phyloP scores from a whole-genome alignment of 2,329 filamentous ascomycete genomes.

The Beauveria sp. region DNA sequence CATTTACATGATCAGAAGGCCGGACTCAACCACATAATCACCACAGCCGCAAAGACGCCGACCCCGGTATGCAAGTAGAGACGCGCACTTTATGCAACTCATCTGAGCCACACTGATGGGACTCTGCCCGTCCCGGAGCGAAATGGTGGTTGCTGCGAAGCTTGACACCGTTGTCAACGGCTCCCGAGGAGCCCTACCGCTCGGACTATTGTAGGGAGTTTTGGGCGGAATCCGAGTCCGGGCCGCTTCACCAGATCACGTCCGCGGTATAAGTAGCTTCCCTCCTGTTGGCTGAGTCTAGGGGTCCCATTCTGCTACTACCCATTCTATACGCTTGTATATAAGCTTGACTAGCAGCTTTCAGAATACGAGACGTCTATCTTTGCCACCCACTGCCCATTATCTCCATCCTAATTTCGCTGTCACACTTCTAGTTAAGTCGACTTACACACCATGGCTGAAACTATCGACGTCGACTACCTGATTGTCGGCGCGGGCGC shows the following conservation, averaged over 20 bases:
- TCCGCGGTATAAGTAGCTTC: neutral
- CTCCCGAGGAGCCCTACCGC: neutral
- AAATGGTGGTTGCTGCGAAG: too few species aligned
- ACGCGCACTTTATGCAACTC: neutral
- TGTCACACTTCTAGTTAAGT: neutral
- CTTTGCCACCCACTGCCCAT: neutral
- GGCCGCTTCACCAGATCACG: neutral
- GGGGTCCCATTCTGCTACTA: neutral
- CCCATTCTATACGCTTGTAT: neutral
- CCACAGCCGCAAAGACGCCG: neutral
- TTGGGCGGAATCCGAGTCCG: neutral
- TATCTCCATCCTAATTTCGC: too few species aligned
- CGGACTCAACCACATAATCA: neutral
- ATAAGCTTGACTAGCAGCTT: neutral
- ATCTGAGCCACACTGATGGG: neutral
- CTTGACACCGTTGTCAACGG: neutral
- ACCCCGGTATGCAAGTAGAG: neutral
- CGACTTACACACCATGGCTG: neutral
- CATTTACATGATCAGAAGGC: neutral
- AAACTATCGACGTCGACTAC: conserved; percentile 2
- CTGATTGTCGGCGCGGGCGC: conserved; percentile 5
- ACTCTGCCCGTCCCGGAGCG: too few species aligned
- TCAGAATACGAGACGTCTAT: neutral
- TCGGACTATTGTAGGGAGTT: neutral
- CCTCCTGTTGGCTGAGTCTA: too few species aligned